These are phyloP conservation scores for Lepraria neglecta DNA, from an alignment of 495 filamentous ascomycete species.

Conservation along the genomic window DNA sequence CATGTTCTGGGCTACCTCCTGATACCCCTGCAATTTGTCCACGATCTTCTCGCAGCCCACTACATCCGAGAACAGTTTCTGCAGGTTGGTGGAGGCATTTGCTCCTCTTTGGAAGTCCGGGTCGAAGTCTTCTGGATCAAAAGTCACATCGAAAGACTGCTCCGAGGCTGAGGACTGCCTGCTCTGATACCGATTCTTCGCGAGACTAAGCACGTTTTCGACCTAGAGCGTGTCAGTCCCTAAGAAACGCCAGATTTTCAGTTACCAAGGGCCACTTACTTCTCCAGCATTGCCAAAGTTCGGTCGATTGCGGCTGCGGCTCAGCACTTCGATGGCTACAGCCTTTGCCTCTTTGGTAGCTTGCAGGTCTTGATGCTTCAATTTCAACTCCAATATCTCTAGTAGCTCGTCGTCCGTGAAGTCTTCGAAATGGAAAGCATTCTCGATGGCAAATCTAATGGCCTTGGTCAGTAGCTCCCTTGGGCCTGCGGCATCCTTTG, in stretches of 20 bases:
- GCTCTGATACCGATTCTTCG: slow-evolving; percentile 54
- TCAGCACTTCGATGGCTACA: slow-evolving; percentile 39
- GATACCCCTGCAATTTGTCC: slow-evolving; percentile 52
- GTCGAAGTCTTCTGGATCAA: slow-evolving; percentile 33
- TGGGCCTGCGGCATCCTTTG: too few relatives aligned
- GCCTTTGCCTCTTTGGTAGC: slow-evolving; percentile 38
- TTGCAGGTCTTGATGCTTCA: slow-evolving; percentile 41
- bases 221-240: slow-evolving; percentile 28
- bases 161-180: slow-evolving; percentile 49
- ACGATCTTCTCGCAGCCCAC: slow-evolving; percentile 62
- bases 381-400: slow-evolving; percentile 52
- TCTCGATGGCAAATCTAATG: slow-evolving; percentile 50
- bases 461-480: too few relatives aligned
- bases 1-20: slow-evolving; percentile 47
- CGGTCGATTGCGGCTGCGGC: slow-evolving; percentile 39
- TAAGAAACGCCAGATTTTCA: too few relatives aligned
- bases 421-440: slow-evolving; percentile 66
- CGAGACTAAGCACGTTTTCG: slow-evolving; percentile 55
- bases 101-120: slow-evolving; percentile 32
- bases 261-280: too few relatives aligned
- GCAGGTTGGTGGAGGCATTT: slow-evolving; percentile 44
- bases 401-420: slow-evolving; percentile 54
- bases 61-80: slow-evolving; percentile 55
- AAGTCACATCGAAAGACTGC: slow-evolving; percentile 63
- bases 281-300: slow-evolving; percentile 54